phyloP scores from a whole-genome alignment of 2,329 filamentous ascomycete species.

The Cordyceps fumosorosea region DNA sequence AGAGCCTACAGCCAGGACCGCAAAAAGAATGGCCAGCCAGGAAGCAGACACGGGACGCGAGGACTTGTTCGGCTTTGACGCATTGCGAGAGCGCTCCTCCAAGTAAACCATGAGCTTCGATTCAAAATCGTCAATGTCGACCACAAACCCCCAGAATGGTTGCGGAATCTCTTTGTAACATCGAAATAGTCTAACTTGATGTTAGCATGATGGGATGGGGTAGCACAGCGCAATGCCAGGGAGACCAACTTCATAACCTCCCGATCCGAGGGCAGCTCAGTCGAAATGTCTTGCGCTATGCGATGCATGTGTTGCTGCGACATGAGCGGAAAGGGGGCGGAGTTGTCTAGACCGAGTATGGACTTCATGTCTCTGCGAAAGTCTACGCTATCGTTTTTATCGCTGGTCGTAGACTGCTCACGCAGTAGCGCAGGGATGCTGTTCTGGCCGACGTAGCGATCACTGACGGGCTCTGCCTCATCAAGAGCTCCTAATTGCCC shows the following conservation, averaged over 20 bases:
- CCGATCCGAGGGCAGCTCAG: constrained; percentile 56
- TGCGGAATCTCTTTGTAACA: constrained; percentile 63
- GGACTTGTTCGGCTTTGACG: constrained; percentile 38
- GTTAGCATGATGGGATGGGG: neutral
- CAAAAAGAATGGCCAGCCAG: constrained; percentile 60
- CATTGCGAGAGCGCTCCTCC: constrained; percentile 54
- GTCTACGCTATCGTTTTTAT: constrained; percentile 46
- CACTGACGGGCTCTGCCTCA: constrained; percentile 49
- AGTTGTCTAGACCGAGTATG: constrained; percentile 59
- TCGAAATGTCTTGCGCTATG: constrained; percentile 53
- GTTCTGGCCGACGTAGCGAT: constrained; percentile 60
- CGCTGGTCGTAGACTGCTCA: constrained; percentile 50
- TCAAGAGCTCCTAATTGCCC: constrained; percentile 32
- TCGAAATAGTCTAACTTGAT: constrained; percentile 46
- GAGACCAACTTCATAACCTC: constrained; percentile 59
- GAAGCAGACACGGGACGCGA: constrained; percentile 53
- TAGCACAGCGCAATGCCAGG: neutral
- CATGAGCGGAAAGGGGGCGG: constrained; percentile 62
- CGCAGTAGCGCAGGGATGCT: constrained; percentile 60
- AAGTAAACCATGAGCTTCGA: constrained; percentile 58
- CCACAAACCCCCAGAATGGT: constrained; percentile 61
- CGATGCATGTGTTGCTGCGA: constrained; percentile 54
- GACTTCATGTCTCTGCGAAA: constrained; percentile 60
- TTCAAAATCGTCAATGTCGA: constrained; percentile 60
- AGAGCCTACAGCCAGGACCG: constrained; percentile 57